Evolutionary conservation across 2,329 filamentous ascomycete species (phyloP), one percentile per base, ranked within the genome.

Genomic region (Fusarium globosum): DNA sequence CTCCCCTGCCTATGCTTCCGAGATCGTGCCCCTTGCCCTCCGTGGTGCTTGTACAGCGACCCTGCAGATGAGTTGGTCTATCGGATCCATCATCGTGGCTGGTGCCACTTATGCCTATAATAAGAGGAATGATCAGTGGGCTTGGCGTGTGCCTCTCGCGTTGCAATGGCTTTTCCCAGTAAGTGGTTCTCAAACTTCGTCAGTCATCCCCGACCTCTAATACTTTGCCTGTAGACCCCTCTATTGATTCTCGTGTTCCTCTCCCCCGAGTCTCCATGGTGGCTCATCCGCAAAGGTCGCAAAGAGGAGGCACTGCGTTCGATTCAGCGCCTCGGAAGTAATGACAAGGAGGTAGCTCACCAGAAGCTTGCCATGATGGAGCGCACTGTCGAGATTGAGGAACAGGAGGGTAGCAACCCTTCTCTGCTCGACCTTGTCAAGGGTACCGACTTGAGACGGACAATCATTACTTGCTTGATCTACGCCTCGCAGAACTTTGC

Each of bases 51-150:
- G 83, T 28, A 91, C 89, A 3, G 86, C 88, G 73, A 90, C 88
- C 81, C 74, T 91, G 75, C 89, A 91, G 77, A 90, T 91, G 88
- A 88, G 87, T 81, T 91, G 89, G 89, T 86, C 88, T 8, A 88
- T 91, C 69, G 89, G 89, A 13, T 80, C 82, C 21, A 90, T 91
- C 78, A 88, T 91, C 53, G 89, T 91, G n/a, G 86, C 84, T 18
- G 89, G 80, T 36, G 85, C 87, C 62, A 88, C 87, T 26, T 90
- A 88, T 76, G 76, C 80, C 59, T 90, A 87, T 82, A 86, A 89
- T 45, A 58, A 52, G 4, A 23, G 42, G 0, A 30, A 56, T 1
- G 48, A 65, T 20, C 12, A 43, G 12, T 56, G 43, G 56, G 76
- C 76, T 1, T 78, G 77, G 58, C 69, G 86, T 65, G 79, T 88